These are phyloP conservation scores for Xanthoparmelia taractica DNA, from an alignment of 495 filamentous ascomycete species.

Conservation along the genomic window DNA sequence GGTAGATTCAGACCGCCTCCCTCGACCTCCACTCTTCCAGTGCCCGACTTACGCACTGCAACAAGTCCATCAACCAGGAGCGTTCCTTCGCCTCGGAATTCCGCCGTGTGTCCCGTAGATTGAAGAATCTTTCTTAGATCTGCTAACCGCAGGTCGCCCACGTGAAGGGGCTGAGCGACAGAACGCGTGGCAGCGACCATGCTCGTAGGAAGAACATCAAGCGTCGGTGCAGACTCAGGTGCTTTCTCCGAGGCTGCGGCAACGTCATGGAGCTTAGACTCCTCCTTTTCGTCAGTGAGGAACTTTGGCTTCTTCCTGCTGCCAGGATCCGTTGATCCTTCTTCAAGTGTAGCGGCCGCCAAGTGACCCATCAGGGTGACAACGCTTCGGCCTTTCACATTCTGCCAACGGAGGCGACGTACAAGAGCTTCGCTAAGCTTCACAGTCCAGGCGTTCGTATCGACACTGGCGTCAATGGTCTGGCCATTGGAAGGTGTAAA, in stretches of 20 bases:
- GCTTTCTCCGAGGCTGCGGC: constrained; percentile 27
- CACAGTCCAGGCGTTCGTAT: constrained; percentile 95
- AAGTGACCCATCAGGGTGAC: constrained; percentile 74
- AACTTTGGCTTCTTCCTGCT: constrained; percentile 61
- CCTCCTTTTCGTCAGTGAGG: constrained; percentile 38
- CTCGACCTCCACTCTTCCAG: constrained; percentile 84
- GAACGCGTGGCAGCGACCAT: constrained; percentile 69
- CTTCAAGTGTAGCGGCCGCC: constrained; percentile 30
- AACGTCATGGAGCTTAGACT: constrained; percentile 26
- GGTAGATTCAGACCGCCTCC: constrained; percentile 52
- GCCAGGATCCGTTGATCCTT: constrained; percentile 34
- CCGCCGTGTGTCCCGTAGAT: constrained; percentile 72
- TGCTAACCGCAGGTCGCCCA: constrained; percentile 84
- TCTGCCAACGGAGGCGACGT: constrained; percentile 85
- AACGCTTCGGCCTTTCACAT: constrained; percentile 78
- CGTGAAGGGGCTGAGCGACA: constrained; percentile 81
- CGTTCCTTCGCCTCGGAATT: constrained; percentile 90
- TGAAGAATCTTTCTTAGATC: constrained; percentile 81
- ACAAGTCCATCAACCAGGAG: constrained; percentile 81
- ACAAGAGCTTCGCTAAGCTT: constrained; percentile 78
- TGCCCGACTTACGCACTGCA: constrained; percentile 78
- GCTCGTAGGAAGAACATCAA: constrained; percentile 71
- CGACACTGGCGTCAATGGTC: constrained; percentile 80
- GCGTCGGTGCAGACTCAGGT: constrained; percentile 44
- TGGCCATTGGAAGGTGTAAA: constrained; percentile 70